phyloP scores from a whole-genome alignment of 139 green algal genomes.

The Pycnococcus provasolii region DNA sequence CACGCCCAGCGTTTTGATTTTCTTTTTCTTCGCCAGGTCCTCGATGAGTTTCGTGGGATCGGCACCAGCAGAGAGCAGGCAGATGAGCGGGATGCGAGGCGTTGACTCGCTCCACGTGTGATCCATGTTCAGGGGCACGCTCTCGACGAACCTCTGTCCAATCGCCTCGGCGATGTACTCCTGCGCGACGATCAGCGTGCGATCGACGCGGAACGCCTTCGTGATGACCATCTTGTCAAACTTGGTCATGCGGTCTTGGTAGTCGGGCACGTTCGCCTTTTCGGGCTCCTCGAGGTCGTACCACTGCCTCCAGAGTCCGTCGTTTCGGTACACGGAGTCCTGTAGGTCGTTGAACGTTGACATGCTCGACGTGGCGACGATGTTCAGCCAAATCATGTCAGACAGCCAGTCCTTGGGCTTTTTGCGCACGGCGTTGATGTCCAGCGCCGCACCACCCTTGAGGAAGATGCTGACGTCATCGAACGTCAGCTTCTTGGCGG shows the following conservation, averaged over 20 bases:
- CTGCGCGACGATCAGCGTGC: slow-evolving; percentile 68
- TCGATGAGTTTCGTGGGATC: slow-evolving; percentile 90
- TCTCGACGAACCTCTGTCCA: slow-evolving; percentile 75
- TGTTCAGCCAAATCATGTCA: slow-evolving; percentile 73
- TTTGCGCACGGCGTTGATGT: slow-evolving; percentile 64
- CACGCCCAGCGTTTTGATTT: slow-evolving; percentile 81
- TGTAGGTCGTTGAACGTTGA: slow-evolving; percentile 49
- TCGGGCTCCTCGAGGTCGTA: slow-evolving; percentile 87
- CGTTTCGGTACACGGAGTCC: slow-evolving; percentile 65
- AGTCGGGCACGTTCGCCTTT: slow-evolving; percentile 76
- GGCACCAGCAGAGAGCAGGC: slow-evolving; percentile 72
- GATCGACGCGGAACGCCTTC: slow-evolving; percentile 80
- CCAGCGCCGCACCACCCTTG: slow-evolving; percentile 68
- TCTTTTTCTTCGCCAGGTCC: slow-evolving; percentile 85
- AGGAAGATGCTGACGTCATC: slow-evolving; percentile 74
- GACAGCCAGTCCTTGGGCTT: slow-evolving; percentile 90
- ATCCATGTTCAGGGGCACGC: slow-evolving; percentile 76
- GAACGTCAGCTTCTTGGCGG: slow-evolving; percentile 40
- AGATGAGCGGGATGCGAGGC: slow-evolving; percentile 73
- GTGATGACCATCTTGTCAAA: slow-evolving; percentile 87
- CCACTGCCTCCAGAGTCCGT: slow-evolving; percentile 75
- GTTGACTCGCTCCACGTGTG: slow-evolving; percentile 49
- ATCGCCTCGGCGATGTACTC: slow-evolving; percentile 75
- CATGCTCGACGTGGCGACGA: slow-evolving; percentile 64
- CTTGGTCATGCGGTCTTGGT: slow-evolving; percentile 69